Evolutionary conservation across 1,139 yeast species (phyloP), one percentile per base, ranked within the genome.

Genomic region (Debaryomyces sp.): DNA sequence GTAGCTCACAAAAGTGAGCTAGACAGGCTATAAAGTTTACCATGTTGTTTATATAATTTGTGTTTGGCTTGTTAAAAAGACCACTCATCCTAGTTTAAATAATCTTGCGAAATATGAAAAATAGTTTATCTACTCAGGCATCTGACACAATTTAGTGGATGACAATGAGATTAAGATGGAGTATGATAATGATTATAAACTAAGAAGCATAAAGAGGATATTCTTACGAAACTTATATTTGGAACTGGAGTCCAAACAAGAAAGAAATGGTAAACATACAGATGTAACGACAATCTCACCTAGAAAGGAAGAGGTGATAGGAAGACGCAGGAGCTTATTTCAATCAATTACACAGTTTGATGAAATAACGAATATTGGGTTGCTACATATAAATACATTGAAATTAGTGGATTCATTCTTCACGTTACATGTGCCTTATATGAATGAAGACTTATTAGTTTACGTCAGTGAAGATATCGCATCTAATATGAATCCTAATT

Each of bases 1-100:
- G 96, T 29, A 85, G 76, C 66, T 89, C 96, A 66, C 96, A 89
- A 63, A 89, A 89, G 60, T 89, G 96, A 0, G 91, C 87, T 50
- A 89, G 64, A 41, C 90, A 80, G 17, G 87, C 71, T 49, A 79
- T 77, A 48, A 57, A 66, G 46, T 66, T 66, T 10, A 61, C 48
- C 68, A 64, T 65, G 17, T 22, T 18, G 12, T 15, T 22, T 17
- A 15, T 18, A n/a, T 22, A n/a, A 27, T 9, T 15, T 10, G 12
- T 18, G 12, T 8, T 29, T 13, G 29, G 26, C n/a, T 18, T 13
- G 34, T 17, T 6, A 26, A 39, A n/a, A 26, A 10, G n/a, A 27
- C 30, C 30, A 24, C 30, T 27, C 5, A 26, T 26, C 6, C n/a
- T 12, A 32, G 8, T 32, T 35, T 21, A n/a, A 12, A 15, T 32